phyloP scores from a whole-genome alignment of 2,329 filamentous ascomycete genomes.

The Plenodomus lindquistii region DNA sequence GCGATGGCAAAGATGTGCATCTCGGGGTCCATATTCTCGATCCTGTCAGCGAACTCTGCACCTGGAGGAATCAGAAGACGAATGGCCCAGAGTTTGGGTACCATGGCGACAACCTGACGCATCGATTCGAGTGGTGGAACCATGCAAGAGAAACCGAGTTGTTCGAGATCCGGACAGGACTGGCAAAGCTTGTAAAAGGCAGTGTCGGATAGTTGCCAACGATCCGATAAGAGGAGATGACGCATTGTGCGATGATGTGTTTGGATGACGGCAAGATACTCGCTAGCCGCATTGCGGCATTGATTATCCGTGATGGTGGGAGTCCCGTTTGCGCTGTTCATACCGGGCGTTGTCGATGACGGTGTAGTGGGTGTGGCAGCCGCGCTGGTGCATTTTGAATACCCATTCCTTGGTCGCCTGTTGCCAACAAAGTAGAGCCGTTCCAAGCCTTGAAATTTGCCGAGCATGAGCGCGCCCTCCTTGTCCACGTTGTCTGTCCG shows the following conservation, averaged over 20 bases:
- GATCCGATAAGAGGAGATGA: constrained; percentile 60
- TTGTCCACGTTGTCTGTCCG: constrained; percentile 55
- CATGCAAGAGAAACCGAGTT: constrained; percentile 60
- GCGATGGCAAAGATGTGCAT: constrained; percentile 38
- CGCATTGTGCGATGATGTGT: constrained; percentile 55
- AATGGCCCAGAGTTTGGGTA: constrained; percentile 47
- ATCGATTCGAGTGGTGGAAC: constrained; percentile 53
- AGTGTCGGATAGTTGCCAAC: constrained; percentile 56
- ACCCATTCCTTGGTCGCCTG: constrained; percentile 17
- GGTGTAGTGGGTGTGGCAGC: constrained; percentile 37
- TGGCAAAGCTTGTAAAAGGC: constrained; percentile 57
- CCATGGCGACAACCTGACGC: constrained; percentile 40
- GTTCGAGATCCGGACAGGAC: constrained; percentile 61
- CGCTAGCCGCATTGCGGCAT: constrained; percentile 44
- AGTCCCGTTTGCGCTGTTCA: constrained; percentile 21
- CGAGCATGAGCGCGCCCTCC: constrained; percentile 50
- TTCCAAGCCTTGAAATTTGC: constrained; percentile 51
- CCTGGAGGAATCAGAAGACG: constrained; percentile 43
- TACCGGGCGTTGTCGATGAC: constrained; percentile 23
- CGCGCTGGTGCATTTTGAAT: constrained; percentile 29
- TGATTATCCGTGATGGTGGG: constrained; percentile 31
- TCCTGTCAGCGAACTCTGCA: constrained; percentile 28
- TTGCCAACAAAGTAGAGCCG: constrained; percentile 57
- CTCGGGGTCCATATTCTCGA: constrained; percentile 32
- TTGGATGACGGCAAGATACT: constrained; percentile 57